These are phyloP conservation scores for Tephrocybe sp. DNA, from an alignment of 768 basidiomycete genomes.

Conservation along the genomic window DNA sequence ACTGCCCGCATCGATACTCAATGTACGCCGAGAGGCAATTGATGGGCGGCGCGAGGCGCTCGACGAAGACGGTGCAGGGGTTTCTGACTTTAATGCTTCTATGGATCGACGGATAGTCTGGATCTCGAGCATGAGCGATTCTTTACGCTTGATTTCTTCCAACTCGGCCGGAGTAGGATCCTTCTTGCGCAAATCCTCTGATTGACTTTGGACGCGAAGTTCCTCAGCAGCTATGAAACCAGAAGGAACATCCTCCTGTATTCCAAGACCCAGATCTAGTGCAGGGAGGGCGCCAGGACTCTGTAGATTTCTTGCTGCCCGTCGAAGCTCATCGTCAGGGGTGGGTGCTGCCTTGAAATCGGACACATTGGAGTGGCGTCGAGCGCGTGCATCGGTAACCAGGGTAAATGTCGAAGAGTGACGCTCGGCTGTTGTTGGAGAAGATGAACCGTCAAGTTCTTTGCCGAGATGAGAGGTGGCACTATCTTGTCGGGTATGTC, in stretches of 20 bases:
- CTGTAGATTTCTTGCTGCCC: constrained; percentile 48
- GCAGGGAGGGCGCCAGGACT: constrained; percentile 59
- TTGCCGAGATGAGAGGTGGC: constrained; percentile 66
- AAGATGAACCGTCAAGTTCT: constrained; percentile 47
- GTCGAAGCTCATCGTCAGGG: constrained; percentile 59
- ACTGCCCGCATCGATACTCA: constrained; percentile 62
- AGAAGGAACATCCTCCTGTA: constrained; percentile 72
- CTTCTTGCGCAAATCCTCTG: constrained; percentile 27
- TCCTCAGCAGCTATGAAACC: constrained; percentile 58
- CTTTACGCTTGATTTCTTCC: constrained; percentile 63
- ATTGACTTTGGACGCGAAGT: constrained; percentile 5
- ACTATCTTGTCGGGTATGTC: constrained; percentile 63
- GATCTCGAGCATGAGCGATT: constrained; percentile 73
- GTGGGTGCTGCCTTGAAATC: constrained; percentile 67
- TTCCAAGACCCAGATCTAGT: constrained; percentile 72
- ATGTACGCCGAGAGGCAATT: constrained; percentile 61
- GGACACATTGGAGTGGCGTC: constrained; percentile 66
- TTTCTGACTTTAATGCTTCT: constrained; percentile 70
- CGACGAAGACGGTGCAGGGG: constrained; percentile 61
- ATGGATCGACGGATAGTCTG: constrained; percentile 78
- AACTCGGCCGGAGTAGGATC: constrained; percentile 40
- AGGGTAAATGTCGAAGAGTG: constrained; percentile 52
- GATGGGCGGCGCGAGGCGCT: constrained; percentile 65
- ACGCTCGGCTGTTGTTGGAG: constrained; percentile 47
- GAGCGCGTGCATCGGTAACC: constrained; percentile 48